A percentile compares a stretch with the other conserved stretches of the same genome.
phyloP scores from a whole-genome alignment of 208 protist genomes.

The Acanthamoeba rhysodes region DNA sequence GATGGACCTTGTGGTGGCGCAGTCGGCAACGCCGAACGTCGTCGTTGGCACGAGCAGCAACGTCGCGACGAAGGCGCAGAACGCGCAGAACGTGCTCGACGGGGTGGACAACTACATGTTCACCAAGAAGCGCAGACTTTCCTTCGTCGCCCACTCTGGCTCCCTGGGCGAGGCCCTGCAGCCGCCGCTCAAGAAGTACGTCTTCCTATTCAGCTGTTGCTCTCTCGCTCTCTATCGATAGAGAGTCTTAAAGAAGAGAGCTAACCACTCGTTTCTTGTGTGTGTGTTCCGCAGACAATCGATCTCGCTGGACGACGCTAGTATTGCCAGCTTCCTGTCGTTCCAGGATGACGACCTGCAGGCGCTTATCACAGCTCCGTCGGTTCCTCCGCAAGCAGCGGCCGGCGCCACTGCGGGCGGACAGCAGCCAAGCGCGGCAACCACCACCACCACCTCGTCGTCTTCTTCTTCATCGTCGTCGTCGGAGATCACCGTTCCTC shows the following conservation, averaged over 20 bases:
- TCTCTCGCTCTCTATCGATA: not conserved
- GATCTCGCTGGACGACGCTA: not conserved
- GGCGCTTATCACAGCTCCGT: not conserved
- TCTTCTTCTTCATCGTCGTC: not conserved
- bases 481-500: not conserved
- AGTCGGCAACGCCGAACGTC: not conserved
- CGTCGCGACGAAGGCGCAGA: not conserved
- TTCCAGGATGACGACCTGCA: conserved; percentile 61
- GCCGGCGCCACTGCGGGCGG: not conserved
- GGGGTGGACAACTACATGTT: conserved; percentile 58
- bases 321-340: conserved; percentile 41
- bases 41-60: not conserved
- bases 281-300: not conserved
- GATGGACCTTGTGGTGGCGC: not conserved
- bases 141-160: not conserved
- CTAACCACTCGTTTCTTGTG: not conserved
- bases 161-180: conserved; percentile 10
- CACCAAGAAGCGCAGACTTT: conserved; percentile 57
- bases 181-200: conserved; percentile 19
- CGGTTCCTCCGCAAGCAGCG: not conserved
- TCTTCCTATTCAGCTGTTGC: not conserved
- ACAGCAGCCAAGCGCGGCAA: not conserved
- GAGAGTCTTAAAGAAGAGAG: not conserved
- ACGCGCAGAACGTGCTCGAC: conserved; percentile 24
- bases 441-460: not conserved